Evolutionary conservation across 2,329 filamentous ascomycete species (phyloP).

Genomic region (Periconia sp.): DNA sequence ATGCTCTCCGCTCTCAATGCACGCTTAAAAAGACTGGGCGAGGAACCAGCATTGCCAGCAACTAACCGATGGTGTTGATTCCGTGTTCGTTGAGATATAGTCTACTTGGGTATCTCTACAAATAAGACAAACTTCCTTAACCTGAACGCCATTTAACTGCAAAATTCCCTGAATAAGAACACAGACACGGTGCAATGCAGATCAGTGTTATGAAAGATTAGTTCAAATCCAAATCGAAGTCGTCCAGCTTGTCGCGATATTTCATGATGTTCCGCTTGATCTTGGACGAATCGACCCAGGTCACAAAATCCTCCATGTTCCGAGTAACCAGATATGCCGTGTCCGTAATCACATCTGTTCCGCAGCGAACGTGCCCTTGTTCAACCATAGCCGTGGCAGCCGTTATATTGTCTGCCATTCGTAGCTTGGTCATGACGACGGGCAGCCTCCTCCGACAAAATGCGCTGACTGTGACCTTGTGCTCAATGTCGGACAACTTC

Average conservation of each 20-base stretch:
- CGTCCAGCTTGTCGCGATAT: conserved; percentile 92
- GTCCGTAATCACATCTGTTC: conserved; percentile 87
- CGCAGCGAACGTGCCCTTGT: conserved; percentile 89
- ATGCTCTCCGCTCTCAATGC: too few relatives aligned
- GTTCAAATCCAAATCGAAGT: conserved; percentile 72
- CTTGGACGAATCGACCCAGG: conserved; percentile 95
- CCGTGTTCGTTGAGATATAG: too few relatives aligned
- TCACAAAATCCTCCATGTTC: conserved; percentile 93
- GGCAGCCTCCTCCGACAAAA: conserved; percentile 82
- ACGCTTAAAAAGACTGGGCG: too few relatives aligned
- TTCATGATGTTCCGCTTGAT: conserved; percentile 95
- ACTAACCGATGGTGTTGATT: too few relatives aligned
- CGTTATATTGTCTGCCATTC: conserved; percentile 90
- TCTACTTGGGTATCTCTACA: too few relatives aligned
- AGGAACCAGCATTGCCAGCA: too few relatives aligned
- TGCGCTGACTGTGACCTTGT: conserved; percentile 83
- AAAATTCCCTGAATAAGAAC: not conserved
- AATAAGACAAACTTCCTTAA: too few relatives aligned
- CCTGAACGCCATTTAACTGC: too few relatives aligned
- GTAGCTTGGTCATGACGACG: conserved; percentile 85
- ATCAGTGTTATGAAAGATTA: conserved; percentile 6
- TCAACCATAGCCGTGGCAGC: conserved; percentile 82
- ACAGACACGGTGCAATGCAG: not conserved
- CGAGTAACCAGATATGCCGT: conserved; percentile 83
- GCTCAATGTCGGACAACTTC: conserved; percentile 71